phyloP scores from a whole-genome alignment of 2,329 filamentous ascomycete species.

The Tolypocladium guangdongense region DNA sequence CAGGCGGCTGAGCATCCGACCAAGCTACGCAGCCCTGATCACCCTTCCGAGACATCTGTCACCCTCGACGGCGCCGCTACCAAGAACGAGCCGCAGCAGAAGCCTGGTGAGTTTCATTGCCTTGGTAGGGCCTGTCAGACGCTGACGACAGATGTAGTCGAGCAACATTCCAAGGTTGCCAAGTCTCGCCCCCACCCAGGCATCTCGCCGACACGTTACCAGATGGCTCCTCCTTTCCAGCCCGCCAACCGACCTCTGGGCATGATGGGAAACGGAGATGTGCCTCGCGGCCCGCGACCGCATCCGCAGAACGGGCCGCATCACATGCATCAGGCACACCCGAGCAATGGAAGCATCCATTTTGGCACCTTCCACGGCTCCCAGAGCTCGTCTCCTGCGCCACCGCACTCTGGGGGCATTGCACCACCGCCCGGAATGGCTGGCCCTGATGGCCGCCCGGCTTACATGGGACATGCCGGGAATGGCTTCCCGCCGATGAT shows the following conservation, averaged over 20 bases:
- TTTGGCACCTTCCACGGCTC: slow-evolving; percentile 46
- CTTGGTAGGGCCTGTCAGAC: neutral
- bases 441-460: slow-evolving; percentile 19
- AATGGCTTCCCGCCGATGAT: slow-evolving; percentile 27
- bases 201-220: slow-evolving; percentile 25
- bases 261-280: slow-evolving; percentile 21
- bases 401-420: slow-evolving; percentile 35
- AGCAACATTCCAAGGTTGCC: slow-evolving; percentile 7
- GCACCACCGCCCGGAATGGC: slow-evolving; percentile 37
- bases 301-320: slow-evolving; percentile 21
- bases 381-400: slow-evolving; percentile 45
- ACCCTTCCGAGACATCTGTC: slow-evolving; percentile 2
- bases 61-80: neutral
- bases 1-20: neutral
- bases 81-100: slow-evolving; percentile 4
- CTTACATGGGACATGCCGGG: slow-evolving; percentile 19
- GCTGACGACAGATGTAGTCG: slow-evolving; percentile 7
- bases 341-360: slow-evolving; percentile 44
- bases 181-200: slow-evolving; percentile 18
- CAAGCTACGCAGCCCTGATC: slow-evolving; percentile 1
- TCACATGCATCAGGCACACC: slow-evolving; percentile 38
- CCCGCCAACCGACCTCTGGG: slow-evolving; percentile 20
- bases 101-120: slow-evolving; percentile 6
- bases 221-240: slow-evolving; percentile 32
- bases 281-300: slow-evolving; percentile 19